Base-by-base conservation (phyloP, 768 basidiomycete genomes). In the Boletellus sp. region DNA sequence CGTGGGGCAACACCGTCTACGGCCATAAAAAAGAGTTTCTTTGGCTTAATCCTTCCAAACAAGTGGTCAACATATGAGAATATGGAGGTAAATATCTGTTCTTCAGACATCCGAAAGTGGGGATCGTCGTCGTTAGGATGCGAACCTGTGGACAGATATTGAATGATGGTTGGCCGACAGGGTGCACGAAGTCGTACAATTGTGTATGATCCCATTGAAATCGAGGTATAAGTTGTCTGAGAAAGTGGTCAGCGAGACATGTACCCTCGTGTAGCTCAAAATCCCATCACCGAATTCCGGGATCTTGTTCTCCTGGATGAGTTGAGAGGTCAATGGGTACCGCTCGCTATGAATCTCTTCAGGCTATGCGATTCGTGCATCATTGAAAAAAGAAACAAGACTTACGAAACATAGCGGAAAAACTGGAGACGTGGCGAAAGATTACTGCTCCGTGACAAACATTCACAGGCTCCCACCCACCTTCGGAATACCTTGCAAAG, bases 21-120 rank as follows among this genome's bases (percentile, higher is more conserved):
- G 22, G 95, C 96, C 89, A 99, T 95, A 70, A 96, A 98, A 70
- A 98, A 97, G 12, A 96, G 74, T 65, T 97, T 96, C 77, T 91
- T 87, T 1, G 96, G 96, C 67, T 94, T 97, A 54, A 99, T 97
- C 74, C 94, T 97, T 26, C 85, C 81, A 70, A 99, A 99, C 7
- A 99, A 77, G 62, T 92, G 89, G 73, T 97, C 94, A 52, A 98
- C 92, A 73, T 99, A 99, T 47, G 91, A 77, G 63, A 98, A 98
- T 61, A 98, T 94, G 31, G 93, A 87, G 1, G 96, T 91, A 70
- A 94, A 94, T 72, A 98, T 98, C 68, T 95, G 90, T 68, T 95
- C 90, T 71, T 99, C 96, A 12, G 94, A 85, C 59, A 98, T 75
- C 51, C 95, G 86, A 71, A 94, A 97, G 70, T 96, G 93, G 10